phyloP scores from a whole-genome alignment of 495 filamentous ascomycete species.

The Hapsidospora chrysogenum region DNA sequence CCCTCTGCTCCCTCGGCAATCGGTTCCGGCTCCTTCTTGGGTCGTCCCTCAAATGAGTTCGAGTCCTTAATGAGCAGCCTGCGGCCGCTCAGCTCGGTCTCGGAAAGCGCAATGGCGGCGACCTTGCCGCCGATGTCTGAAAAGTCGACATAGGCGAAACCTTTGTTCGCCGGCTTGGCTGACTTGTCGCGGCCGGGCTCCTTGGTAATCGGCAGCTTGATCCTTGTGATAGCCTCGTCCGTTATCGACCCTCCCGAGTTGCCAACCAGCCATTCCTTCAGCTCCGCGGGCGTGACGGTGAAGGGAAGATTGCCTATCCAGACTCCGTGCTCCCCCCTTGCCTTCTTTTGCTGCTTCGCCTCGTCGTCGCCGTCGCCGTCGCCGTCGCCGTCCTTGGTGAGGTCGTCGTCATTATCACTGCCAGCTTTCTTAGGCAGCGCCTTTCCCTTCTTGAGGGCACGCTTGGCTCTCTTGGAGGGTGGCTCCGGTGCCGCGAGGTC shows the following conservation, averaged over 20 bases:
- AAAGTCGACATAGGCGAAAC: conserved; percentile 95
- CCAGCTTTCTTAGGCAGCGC: conserved; percentile 22
- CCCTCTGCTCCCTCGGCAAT: conserved; percentile 9
- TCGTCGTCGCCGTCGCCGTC: conserved; percentile 11
- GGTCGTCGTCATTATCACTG: conserved; percentile 20
- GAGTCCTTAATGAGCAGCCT: conserved; percentile 82
- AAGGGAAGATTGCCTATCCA: conserved; percentile 95
- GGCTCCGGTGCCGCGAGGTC: conserved; percentile 78
- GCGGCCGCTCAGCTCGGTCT: conserved; percentile 58
- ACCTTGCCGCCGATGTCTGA: conserved; percentile 44
- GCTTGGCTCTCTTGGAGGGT: conserved; percentile 78
- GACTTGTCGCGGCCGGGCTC: conserved; percentile 25
- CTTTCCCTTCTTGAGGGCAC: conserved; percentile 65
- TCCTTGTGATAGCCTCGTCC: conserved; percentile 55
- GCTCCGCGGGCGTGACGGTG: conserved; percentile 49
- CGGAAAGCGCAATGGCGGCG: conserved; percentile 60
- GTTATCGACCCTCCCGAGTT: conserved; percentile 45
- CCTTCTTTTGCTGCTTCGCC: conserved; percentile 28
- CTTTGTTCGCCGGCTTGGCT: conserved; percentile 41
- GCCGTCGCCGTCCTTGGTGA: conserved; percentile 13
- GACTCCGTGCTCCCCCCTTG: conserved; percentile 64
- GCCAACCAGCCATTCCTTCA: conserved; percentile 60
- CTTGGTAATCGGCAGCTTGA: conserved; percentile 55
- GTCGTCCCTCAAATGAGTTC: conserved; percentile 68
- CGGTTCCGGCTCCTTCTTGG: conserved; percentile 32